Conservation (phyloP, 179 eudicot species). For the Beta corolliflora region DNA sequence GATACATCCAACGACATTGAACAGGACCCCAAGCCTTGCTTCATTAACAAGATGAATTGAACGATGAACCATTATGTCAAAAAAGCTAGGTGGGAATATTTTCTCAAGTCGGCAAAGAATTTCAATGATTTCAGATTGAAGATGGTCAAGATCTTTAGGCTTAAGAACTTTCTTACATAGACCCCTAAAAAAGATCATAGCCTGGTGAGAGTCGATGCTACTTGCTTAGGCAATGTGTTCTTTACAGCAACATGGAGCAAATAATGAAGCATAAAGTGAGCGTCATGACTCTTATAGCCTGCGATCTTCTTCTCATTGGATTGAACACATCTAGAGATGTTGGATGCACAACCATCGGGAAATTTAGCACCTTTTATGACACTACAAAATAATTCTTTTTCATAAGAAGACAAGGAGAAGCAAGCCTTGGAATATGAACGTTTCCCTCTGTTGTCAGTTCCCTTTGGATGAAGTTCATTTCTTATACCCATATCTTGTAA, state of each 20-base stretch:
- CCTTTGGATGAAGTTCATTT: slow-evolving; percentile 12
- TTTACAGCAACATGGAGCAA: slow-evolving; percentile 11
- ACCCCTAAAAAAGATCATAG: slow-evolving; percentile 8
- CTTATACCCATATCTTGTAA: slow-evolving; percentile 29
- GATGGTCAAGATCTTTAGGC: background rate
- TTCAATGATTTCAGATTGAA: slow-evolving; percentile 6
- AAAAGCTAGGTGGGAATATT: slow-evolving; percentile 19
- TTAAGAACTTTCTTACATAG: slow-evolving; percentile 17
- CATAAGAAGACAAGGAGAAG: slow-evolving; percentile 2
- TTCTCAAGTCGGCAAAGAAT: slow-evolving; percentile 24
- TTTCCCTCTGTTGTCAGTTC: background rate
- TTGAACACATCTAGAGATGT: slow-evolving; percentile 23
- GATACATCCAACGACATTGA: background rate
- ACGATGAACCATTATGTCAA: slow-evolving; percentile 30
- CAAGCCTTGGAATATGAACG: background rate
- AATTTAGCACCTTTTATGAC: slow-evolving; percentile 17
- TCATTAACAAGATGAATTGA: slow-evolving; percentile 25
- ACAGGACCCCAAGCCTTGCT: slow-evolving; percentile 16
- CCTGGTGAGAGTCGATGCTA: slow-evolving; percentile 6
- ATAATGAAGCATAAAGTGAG: slow-evolving; percentile 13
- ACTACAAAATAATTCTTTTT: slow-evolving; percentile 13
- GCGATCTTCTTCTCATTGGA: background rate
- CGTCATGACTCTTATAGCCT: slow-evolving; percentile 29
- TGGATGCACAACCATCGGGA: slow-evolving; percentile 33
- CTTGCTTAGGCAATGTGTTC: slow-evolving; percentile 10